Percentiles rank a stretch among this genome's conserved stretches.
phyloP scores from a whole-genome alignment of 768 basidiomycete genomes.

The Xerocomus brunneocitrinus region DNA sequence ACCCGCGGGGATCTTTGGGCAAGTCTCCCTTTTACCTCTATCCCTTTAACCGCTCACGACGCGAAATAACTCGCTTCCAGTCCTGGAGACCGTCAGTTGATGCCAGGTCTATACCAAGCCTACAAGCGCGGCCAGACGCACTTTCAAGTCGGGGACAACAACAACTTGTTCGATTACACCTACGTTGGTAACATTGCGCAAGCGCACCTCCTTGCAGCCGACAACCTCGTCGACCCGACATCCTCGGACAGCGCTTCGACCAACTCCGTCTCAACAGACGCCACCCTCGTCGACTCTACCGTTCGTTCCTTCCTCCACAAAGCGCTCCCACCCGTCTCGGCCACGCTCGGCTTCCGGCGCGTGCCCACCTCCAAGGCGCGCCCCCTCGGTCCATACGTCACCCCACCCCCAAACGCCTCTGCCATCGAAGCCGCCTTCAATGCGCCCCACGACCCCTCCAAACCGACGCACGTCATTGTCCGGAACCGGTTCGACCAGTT shows the following conservation, averaged over 20 bases:
- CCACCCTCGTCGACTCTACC: constrained; percentile 40
- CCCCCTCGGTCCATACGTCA: constrained; percentile 78
- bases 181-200: constrained; percentile 95
- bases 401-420: constrained; percentile 53
- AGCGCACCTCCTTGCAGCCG: constrained; percentile 90
- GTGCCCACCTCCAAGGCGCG: constrained; percentile 78
- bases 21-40: constrained; percentile 20
- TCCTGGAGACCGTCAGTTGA: constrained; percentile 86
- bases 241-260: constrained; percentile 30
- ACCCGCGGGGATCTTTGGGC: constrained; percentile 97
- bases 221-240: constrained; percentile 61
- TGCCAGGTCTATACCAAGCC: constrained; percentile 74
- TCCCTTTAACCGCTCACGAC: constrained; percentile 2
- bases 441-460: constrained; percentile 35
- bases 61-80: constrained; percentile 34
- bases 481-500: constrained; percentile 84
- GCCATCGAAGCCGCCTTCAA: constrained; percentile 55
- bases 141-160: constrained; percentile 91
- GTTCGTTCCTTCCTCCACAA: constrained; percentile 38
- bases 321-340: constrained; percentile 56
- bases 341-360: constrained; percentile 59
- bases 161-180: constrained; percentile 93
- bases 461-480: constrained; percentile 48
- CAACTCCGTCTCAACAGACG: constrained; percentile 23
- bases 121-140: constrained; percentile 80